Evolutionary conservation across 1,284 basidiomycete species (phyloP), one percentile per base, ranked within the genome.

Genomic region (Cryptococcus floricola): DNA sequence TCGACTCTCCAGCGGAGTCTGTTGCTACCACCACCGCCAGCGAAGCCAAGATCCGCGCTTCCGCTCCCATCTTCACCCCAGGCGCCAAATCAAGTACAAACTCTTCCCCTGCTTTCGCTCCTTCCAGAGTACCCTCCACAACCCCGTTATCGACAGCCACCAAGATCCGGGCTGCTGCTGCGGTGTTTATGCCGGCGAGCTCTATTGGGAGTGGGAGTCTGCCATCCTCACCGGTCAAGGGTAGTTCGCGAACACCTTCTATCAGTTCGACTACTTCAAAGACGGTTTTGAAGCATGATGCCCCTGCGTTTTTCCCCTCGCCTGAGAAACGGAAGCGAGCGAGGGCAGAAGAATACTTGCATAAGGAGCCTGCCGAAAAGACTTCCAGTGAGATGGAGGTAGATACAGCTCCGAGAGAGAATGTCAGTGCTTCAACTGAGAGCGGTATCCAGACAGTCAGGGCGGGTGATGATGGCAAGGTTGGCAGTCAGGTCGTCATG

Each of bases 11-110:
- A 10, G 31, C 10, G 31, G 31, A 34, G 7, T 34, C 31, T 6
- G 31, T 34, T 34, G 31, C 31, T 34, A 34, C 44, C 14, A 9
- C 44, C 18, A 25, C 44, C 18, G 6, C 18, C 16, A 18, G 19
- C 27, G 44, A 46, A 23, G 28, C n/a, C 25, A 52, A 45, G 27
- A 42, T 52, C 6, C 50, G 50, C 31, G 31, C 52, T 39, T 39
- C 52, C 5, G 52, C 52, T 9, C 18, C 44, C 4, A 27, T 34
- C 10, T 53, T 53, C 23, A 14, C 38, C 16, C 52, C 52, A 5
- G 25, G 31, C 38, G 27, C n/a, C 19, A 37, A 41, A n/a, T 44
- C 27, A 6, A 31, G 27, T 44, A 37, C 42, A 14, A 23, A 10
- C 16, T 46, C 44, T 7, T 28, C 39, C 8, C 43, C 43, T 25